Base-by-base conservation (phyloP, 2,329 filamentous ascomycete genomes). In the Mycosphaerelloides madeirae region DNA sequence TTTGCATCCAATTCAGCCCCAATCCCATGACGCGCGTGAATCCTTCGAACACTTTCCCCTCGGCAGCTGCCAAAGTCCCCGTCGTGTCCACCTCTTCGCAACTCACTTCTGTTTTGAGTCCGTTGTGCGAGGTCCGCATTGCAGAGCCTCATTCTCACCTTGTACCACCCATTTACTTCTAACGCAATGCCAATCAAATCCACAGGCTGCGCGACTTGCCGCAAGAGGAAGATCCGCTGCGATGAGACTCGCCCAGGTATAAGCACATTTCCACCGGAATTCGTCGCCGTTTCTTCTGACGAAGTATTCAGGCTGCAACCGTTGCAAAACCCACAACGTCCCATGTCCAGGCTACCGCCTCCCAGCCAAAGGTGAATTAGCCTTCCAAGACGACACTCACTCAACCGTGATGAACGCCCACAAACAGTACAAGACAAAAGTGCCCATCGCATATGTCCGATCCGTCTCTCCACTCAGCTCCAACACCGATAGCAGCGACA, bases 191-290 rank as follows among this genome's bases (percentile, higher is more conserved):
- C 61, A 6, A 45, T 50, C 31, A 57, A 57, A 35, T 63, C 60
- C 15, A 49, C 59, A 8, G 61, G 61, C 38, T 64, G 61, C 47
- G 53, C 42, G 8, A 60, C 50, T 14, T 64, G 61, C 38, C 51
- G 61, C 28, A 58, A 58, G 42, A 51, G 61, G 15, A 64, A 63
- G 44, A 60, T 64, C 29, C 50, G 59, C 29, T 64, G 61, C 45
- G 61, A 64, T 43, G 56, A 59, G 38, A 51, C 38, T 8, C 50
- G 61, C 9, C 61, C 61, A 14, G 33, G 15, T 12, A 19, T 8
- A 12, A 33, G 6, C 16, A 6, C 9, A 8, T 19, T 12, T 18
- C 19, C n/a, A 35, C 16, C 13, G 5, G 13, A 16, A 6, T 15
- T 7, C 6, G 9, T 18, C 15, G 6, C 15, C 33, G 13, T 18